These are phyloP conservation scores for Lentithecium fluviatile DNA, from an alignment of 495 filamentous ascomycete genomes.

Conservation along the genomic window DNA sequence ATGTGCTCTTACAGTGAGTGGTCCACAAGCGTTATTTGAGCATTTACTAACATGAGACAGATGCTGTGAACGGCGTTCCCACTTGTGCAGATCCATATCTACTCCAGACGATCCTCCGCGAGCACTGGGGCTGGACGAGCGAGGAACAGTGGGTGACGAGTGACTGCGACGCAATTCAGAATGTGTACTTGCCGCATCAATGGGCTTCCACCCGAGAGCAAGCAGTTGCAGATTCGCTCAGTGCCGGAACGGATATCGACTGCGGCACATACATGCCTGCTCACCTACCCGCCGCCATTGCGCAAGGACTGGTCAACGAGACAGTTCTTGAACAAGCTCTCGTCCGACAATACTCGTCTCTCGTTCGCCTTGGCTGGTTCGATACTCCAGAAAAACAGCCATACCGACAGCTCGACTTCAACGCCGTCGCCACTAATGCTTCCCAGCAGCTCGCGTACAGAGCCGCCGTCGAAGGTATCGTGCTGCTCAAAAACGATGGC, in stretches of 20 bases:
- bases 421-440: constrained; percentile 52
- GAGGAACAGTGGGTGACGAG: constrained; percentile 57
- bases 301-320: constrained; percentile 50
- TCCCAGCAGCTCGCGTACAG: constrained; percentile 57
- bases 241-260: constrained; percentile 61
- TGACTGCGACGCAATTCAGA: constrained; percentile 60
- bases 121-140: constrained; percentile 51
- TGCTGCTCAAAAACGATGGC: constrained; percentile 63
- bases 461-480: constrained; percentile 59
- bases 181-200: constrained; percentile 56
- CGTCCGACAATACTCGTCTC: constrained; percentile 55
- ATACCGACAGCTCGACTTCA: constrained; percentile 55
- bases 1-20: constrained; percentile 59
- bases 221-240: constrained; percentile 55
- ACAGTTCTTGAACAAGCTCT: constrained; percentile 54
- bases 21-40: background rate
- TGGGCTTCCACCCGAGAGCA: constrained; percentile 50
- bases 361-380: constrained; percentile 61
- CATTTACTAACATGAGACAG: constrained; percentile 11
- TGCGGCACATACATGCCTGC: constrained; percentile 60
- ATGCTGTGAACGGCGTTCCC: constrained; percentile 60
- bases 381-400: constrained; percentile 47
- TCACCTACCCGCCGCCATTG: constrained; percentile 50
- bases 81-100: constrained; percentile 57
- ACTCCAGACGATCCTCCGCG: constrained; percentile 57